Conservation (phyloP, 2,329 filamentous ascomycete species). For the Lachnellula arida region DNA sequence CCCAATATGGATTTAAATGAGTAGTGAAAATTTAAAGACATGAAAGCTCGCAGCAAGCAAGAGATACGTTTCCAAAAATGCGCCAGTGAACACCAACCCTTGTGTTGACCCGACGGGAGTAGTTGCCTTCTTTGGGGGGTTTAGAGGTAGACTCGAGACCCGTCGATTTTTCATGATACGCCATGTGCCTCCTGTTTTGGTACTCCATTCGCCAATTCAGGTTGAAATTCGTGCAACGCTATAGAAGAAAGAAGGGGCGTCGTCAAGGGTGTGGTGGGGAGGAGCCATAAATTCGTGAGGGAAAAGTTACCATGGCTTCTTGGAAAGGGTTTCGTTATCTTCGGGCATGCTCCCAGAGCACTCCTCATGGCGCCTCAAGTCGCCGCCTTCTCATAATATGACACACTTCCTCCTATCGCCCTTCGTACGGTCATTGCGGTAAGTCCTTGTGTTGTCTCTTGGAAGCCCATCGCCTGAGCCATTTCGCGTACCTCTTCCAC, state of each 20-base stretch:
- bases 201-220: slow-evolving; percentile 32
- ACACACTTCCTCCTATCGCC: slow-evolving; percentile 23
- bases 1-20: background rate
- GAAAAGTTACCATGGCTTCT: slow-evolving; percentile 6
- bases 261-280: slow-evolving; percentile 6
- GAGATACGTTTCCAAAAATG: slow-evolving; percentile 7
- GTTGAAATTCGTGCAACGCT: slow-evolving; percentile 25
- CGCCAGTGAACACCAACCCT: slow-evolving; percentile 13
- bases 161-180: slow-evolving; percentile 20
- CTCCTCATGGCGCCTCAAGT: background rate
- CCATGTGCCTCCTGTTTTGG: slow-evolving; percentile 30
- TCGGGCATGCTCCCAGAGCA: slow-evolving; percentile 18
- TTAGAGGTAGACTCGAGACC: slow-evolving; percentile 5
- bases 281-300: slow-evolving; percentile 6
- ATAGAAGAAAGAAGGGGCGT: slow-evolving; percentile 20
- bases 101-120: slow-evolving; percentile 3
- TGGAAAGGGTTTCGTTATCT: slow-evolving; percentile 18
- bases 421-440: slow-evolving; percentile 19
- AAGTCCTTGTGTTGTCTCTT: slow-evolving; percentile 25
- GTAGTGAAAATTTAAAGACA: slow-evolving; percentile 3
- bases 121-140: slow-evolving; percentile 4
- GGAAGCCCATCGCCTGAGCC: slow-evolving; percentile 20
- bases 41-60: slow-evolving; percentile 7
- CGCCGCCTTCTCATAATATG: slow-evolving; percentile 30
- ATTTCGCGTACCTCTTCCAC: slow-evolving; percentile 22